These are phyloP conservation scores for Candida andamanensis DNA, from an alignment of 805 yeast genomes.

Conservation along the genomic window DNA sequence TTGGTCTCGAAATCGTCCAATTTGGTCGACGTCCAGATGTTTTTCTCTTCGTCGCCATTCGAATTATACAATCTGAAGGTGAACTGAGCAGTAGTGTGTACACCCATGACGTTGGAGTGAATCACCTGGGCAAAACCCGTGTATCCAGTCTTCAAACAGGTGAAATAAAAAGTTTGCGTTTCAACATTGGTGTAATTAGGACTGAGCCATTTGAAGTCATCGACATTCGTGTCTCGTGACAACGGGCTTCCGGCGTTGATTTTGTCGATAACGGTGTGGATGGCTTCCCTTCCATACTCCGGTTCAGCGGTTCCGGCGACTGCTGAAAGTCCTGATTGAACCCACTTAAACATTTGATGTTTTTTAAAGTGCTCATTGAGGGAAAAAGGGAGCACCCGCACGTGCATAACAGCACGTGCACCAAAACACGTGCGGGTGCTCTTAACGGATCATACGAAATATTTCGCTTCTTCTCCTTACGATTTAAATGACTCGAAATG, in stretches of 20 bases:
- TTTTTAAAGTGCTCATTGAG: too few species aligned
- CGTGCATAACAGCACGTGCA: too few species aligned
- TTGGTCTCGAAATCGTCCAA: constrained; percentile 70
- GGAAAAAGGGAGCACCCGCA: too few species aligned
- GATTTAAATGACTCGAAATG: too few species aligned
- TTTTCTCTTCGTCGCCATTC: constrained; percentile 39
- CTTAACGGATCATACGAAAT: too few species aligned
- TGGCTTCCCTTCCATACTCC: constrained; percentile 88
- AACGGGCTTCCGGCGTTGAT: constrained; percentile 39
- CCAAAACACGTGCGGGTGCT: too few species aligned
- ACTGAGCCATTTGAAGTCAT: constrained; percentile 69
- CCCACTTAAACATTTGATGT: constrained; percentile 86
- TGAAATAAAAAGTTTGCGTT: constrained; percentile 88
- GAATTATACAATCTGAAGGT: constrained; percentile 76
- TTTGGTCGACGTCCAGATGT: constrained; percentile 88
- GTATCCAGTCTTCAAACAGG: constrained; percentile 54
- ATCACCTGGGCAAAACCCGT: constrained; percentile 91
- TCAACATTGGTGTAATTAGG: constrained; percentile 89
- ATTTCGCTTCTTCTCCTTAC: too few species aligned
- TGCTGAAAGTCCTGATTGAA: constrained; percentile 83
- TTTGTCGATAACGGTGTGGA: constrained; percentile 71
- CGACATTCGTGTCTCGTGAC: constrained; percentile 51
- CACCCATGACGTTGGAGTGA: constrained; percentile 85
- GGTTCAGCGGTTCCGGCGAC: constrained; percentile 98
- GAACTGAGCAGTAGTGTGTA: constrained; percentile 88